Evolutionary conservation across 352 stramenopile species (phyloP).

Genomic region (Thalassiosira ordinaria): DNA sequence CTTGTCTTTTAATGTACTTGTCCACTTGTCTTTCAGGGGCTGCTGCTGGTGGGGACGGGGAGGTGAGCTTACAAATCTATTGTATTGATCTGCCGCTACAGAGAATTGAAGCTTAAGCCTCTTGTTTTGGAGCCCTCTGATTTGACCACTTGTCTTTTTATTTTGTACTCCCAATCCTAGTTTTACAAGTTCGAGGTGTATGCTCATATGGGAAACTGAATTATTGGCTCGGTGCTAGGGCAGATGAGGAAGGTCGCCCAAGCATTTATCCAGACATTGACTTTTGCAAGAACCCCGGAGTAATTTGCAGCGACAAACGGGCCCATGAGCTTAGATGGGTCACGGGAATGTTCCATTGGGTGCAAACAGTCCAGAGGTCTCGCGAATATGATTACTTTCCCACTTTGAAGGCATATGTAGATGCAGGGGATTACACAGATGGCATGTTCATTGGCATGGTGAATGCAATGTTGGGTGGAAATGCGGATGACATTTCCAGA

Average conservation of each 20-base stretch:
- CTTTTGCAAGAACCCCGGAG: constrained; percentile 58
- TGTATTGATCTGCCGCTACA: too few relatives aligned
- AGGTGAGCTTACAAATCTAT: constrained; percentile 18
- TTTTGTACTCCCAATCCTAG: constrained; percentile 4
- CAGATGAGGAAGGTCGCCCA: constrained; percentile 24
- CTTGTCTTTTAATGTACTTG: too few relatives aligned
- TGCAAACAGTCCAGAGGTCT: constrained; percentile 44
- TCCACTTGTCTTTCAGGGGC: constrained; percentile 2
- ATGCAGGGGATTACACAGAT: constrained; percentile 42
- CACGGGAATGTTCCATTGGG: constrained; percentile 64
- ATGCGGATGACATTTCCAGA: constrained; percentile 23
- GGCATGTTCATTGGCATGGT: constrained; percentile 48
- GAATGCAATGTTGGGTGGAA: constrained; percentile 46
- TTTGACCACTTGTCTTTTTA: neutral
- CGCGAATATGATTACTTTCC: constrained; percentile 40
- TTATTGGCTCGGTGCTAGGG: constrained; percentile 49
- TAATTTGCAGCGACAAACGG: constrained; percentile 47
- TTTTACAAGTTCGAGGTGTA: constrained; percentile 52
- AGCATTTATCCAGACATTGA: constrained; percentile 58
- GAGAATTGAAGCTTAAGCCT: too few relatives aligned
- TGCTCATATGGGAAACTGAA: constrained; percentile 64
- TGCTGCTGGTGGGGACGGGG: constrained; percentile 55
- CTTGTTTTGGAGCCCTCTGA: neutral
- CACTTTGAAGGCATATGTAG: constrained; percentile 45
- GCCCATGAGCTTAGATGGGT: constrained; percentile 54